Evolutionary conservation across 2,329 filamentous ascomycete genomes (phyloP).

Genomic region (Aureobasidium sp.): DNA sequence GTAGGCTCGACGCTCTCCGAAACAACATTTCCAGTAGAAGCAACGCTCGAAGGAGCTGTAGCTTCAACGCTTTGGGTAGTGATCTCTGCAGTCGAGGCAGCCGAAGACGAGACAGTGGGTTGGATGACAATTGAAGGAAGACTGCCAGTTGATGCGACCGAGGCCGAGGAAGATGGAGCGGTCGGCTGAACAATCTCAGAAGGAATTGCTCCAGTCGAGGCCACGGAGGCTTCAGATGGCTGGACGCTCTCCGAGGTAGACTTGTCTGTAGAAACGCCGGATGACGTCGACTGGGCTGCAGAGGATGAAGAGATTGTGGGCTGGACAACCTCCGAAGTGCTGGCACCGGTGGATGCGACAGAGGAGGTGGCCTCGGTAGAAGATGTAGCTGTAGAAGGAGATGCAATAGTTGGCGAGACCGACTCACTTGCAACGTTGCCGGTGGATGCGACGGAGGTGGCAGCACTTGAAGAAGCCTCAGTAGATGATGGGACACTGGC

Average conservation of each 20-base stretch:
- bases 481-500: neutral
- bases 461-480: neutral
- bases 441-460: neutral
- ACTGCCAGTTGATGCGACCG: neutral
- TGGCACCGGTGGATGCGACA: neutral
- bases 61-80: neutral
- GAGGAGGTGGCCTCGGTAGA: neutral
- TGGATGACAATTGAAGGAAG: neutral
- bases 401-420: neutral
- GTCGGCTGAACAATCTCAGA: conserved; percentile 2
- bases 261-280: neutral
- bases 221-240: neutral
- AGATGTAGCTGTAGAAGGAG: neutral
- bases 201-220: neutral
- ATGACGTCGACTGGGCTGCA: neutral
- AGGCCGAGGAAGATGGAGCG: neutral
- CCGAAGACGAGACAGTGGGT: neutral
- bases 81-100: neutral
- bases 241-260: neutral
- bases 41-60: neutral
- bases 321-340: neutral
- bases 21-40: neutral
- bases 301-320: neutral
- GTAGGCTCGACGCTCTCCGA: conserved; percentile 11
- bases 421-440: neutral